phyloP scores from a whole-genome alignment of 176 grass and related monocot genomes.

The Zoysia pacifica region DNA sequence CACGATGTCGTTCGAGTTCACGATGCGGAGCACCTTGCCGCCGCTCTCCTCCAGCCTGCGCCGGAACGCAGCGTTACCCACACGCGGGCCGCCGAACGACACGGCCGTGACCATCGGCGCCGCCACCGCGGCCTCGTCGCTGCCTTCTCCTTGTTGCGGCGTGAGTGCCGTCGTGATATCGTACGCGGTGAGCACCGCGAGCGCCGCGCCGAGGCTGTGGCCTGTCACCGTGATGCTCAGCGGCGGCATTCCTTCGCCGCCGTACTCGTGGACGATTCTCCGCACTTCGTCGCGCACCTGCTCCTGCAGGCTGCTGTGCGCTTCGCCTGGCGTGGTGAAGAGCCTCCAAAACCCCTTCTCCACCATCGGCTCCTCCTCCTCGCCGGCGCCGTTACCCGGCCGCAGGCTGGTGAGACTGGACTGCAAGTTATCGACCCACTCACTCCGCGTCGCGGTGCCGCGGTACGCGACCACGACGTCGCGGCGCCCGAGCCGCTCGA shows the following conservation, averaged over 20 bases:
- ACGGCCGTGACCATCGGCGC: conserved; percentile 41
- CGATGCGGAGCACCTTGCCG: conserved; percentile 56
- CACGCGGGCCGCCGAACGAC: conserved; percentile 57
- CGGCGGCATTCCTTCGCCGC: conserved; percentile 14
- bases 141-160: not conserved
- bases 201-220: conserved; percentile 63
- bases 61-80: conserved; percentile 55
- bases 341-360: conserved; percentile 59
- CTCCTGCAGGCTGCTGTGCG: conserved; percentile 34
- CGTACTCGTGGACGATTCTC: conserved; percentile 39
- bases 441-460: conserved; percentile 46
- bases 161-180: conserved; percentile 21
- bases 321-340: conserved; percentile 36
- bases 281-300: conserved; percentile 51
- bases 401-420: conserved; percentile 39
- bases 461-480: conserved; percentile 55
- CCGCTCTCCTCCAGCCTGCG: conserved; percentile 41
- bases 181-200: conserved; percentile 58
- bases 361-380: conserved; percentile 35
- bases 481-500: conserved; percentile 49
- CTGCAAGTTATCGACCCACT: conserved; percentile 54
- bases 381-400: not conserved
- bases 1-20: conserved; percentile 54
- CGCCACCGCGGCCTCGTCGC: not conserved
- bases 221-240: conserved; percentile 58